phyloP scores from a whole-genome alignment of 805 yeast genomes.

The Ogataea glucozyma region DNA sequence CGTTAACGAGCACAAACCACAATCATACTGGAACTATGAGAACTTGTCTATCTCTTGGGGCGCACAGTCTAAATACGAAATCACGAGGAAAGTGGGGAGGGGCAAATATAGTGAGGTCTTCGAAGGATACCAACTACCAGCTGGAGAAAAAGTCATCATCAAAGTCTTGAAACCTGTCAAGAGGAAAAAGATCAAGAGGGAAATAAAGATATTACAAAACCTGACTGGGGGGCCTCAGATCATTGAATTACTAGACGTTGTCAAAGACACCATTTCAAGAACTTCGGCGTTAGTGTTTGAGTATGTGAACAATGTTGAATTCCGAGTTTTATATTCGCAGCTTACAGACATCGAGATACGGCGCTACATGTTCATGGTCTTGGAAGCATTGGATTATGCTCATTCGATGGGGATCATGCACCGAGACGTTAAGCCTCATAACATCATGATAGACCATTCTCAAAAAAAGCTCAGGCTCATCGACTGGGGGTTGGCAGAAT shows the following conservation, averaged over 20 bases:
- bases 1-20: conserved; percentile 65
- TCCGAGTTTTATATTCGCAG: conserved; percentile 76
- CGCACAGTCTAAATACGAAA: conserved; percentile 54
- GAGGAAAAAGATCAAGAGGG: conserved; percentile 87
- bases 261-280: conserved; percentile 74
- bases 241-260: conserved; percentile 74
- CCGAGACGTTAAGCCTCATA: conserved; percentile 94
- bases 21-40: conserved; percentile 86
- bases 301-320: conserved; percentile 78
- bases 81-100: conserved; percentile 80
- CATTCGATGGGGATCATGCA: conserved; percentile 97
- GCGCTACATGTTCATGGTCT: conserved; percentile 76
- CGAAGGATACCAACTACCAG: conserved; percentile 71
- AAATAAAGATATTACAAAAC: conserved; percentile 83
- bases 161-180: conserved; percentile 92
- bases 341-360: conserved; percentile 75
- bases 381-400: conserved; percentile 82
- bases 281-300: conserved; percentile 90
- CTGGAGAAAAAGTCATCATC: conserved; percentile 69
- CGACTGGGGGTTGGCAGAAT: conserved; percentile 97
- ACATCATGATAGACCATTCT: conserved; percentile 89
- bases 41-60: conserved; percentile 65
- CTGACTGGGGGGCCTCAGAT: conserved; percentile 84
- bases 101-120: conserved; percentile 97
- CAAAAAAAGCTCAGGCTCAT: conserved; percentile 71